These are phyloP conservation scores for Cryptococcus neoformans DNA, from an alignment of 1,284 basidiomycete species.

Conservation along the genomic window DNA sequence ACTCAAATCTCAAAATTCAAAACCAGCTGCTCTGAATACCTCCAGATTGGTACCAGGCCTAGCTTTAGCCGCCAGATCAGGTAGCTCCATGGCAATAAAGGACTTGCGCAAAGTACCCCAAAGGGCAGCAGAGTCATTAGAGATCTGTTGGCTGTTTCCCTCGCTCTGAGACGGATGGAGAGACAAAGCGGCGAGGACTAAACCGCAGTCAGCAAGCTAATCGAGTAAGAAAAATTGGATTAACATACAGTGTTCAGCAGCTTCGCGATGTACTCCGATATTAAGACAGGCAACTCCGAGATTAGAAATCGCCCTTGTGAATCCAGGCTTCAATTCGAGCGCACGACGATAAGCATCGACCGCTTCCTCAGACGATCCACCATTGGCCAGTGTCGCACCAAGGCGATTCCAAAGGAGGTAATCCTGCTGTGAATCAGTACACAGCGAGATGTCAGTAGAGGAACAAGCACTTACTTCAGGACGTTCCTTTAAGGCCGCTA, in stretches of 20 bases:
- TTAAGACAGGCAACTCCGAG: conserved; percentile 95
- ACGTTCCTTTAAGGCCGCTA: conserved; percentile 70
- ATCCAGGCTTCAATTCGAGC: conserved; percentile 88
- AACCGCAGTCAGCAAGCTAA: neutral
- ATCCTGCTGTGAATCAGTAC: conserved; percentile 57
- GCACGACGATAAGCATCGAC: conserved; percentile 93
- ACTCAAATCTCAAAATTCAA: conserved; percentile 63
- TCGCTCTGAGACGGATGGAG: conserved; percentile 58
- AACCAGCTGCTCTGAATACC: conserved; percentile 71
- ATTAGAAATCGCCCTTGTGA: conserved; percentile 97
- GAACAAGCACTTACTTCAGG: conserved; percentile 57
- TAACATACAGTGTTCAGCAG: conserved; percentile 75
- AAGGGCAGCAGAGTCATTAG: conserved; percentile 59
- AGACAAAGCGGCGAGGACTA: conserved; percentile 79
- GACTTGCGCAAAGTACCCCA: conserved; percentile 91
- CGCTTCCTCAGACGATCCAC: conserved; percentile 91
- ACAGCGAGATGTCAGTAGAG: neutral
- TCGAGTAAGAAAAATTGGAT: neutral
- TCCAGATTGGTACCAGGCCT: conserved; percentile 58
- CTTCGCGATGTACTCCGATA: conserved; percentile 92
- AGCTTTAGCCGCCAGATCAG: conserved; percentile 55
- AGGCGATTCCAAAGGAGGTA: conserved; percentile 96
- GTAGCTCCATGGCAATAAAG: conserved; percentile 69
- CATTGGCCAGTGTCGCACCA: conserved; percentile 93
- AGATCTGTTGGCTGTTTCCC: conserved; percentile 12